Evolutionary conservation across 208 protist species (phyloP), one percentile per base, ranked within the genome.

Genomic region (Histomonas meleagridis): DNA sequence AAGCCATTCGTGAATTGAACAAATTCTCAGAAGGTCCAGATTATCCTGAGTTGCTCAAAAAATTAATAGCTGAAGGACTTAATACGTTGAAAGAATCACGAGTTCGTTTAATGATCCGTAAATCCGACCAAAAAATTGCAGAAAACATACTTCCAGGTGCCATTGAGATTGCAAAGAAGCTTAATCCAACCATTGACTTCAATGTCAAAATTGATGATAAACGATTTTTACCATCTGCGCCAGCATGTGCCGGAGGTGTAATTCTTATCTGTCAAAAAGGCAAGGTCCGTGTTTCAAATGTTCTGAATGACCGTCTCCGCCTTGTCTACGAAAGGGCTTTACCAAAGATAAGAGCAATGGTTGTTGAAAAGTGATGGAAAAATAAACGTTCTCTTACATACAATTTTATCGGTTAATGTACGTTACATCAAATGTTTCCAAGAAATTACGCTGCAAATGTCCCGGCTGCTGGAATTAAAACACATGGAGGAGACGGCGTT

Each of bases 341-440:
- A 16, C 76, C 76, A 86, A 12, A 28, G 2, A 86, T 86, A 18
- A 40, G 76, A 38, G 0, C n/a, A 38, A 86, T 55, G 51, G 76
- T 86, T 55, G 26, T 86, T 18, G 76, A 72, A n/a, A n/a, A n/a
- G n/a, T n/a, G n/a, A n/a, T n/a, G n/a, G n/a, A n/a, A n/a, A n/a
- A n/a, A n/a, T n/a, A n/a, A n/a, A n/a, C n/a, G n/a, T n/a, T n/a
- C n/a, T n/a, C n/a, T n/a, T n/a, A n/a, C n/a, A n/a, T n/a, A n/a
- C n/a, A n/a, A n/a, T n/a, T n/a, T n/a, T n/a, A n/a, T n/a, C n/a
- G n/a, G n/a, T n/a, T n/a, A n/a, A n/a, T n/a, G n/a, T n/a, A n/a
- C n/a, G n/a, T n/a, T n/a, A n/a, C n/a, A n/a, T n/a, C n/a, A 65
- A 65, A 86, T 86, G 76, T 86, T 51, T 49, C 76, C 76, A 21